Base-by-base conservation (phyloP, 2,329 filamentous ascomycete genomes). In the Aaosphaeria pasadenensis region DNA sequence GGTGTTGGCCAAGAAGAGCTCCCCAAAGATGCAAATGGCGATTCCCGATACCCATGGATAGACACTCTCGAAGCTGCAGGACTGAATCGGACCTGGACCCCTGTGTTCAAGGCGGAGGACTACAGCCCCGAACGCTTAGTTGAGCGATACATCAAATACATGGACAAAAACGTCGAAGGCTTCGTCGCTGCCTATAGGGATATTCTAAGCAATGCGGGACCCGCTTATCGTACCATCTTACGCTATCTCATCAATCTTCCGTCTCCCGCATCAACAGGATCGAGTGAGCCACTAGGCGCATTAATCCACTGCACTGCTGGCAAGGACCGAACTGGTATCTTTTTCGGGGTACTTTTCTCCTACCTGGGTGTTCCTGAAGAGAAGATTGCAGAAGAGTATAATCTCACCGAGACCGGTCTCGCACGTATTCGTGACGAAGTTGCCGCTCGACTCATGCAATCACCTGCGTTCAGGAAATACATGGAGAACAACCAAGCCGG, bases 301-400 rank as follows among this genome's bases (percentile, higher is more conserved):
- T 72, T 89, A 5, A 73, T 90, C 6, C 87, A 91, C 62, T 91
- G 88, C 67, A 88, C 86, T 0, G 86, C 85, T 0, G 88, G 88
- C 9, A 91, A 91, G 69, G 88, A 91, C 65, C 77, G 88, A 39
- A 91, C 88, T 0, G 88, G 88, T 2, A 77, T 91, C 4, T 71
- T 89, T 40, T 80, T 82, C 43, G 87, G 85, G 3, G 58, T 91
- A 38, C 64, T 91, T 6, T 74, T 89, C 36, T 71, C 79, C 29
- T 74, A 89, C 30, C 83, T 83, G 6, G 83, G 84, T 4, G 83
- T 88, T 0, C 67, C 75, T 1, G 77, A 83, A 53, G 73, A 85
- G 77, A n/a, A 43, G 1, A 66, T 70, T 30, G 85, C 84, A 0
- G 68, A 77, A 7, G 88, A 91, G 65, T 91, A 91, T 64, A 73